Base-by-base conservation (phyloP, 768 basidiomycete genomes). In the Rhizopogon vinicolor region DNA sequence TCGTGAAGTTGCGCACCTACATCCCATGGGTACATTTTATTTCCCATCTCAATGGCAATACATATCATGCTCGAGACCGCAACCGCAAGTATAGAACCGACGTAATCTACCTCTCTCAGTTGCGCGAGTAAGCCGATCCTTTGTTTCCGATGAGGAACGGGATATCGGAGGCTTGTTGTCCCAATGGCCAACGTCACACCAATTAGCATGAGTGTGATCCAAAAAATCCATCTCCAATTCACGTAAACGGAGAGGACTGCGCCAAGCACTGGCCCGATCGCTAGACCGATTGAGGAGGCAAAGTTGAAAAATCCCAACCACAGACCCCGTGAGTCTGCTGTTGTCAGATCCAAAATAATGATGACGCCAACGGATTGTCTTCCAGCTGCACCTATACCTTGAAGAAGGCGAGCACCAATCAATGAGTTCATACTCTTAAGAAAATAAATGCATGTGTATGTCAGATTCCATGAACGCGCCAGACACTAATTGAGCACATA, bases 191-290 rank as follows among this genome's bases (percentile, higher is more conserved):
- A 31, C 7, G 68, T 73, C 2, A 71, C 14, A 22, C 55, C 63
- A 22, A 73, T 72, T 54, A 73, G 67, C 7, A 72, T 61, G 40
- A 72, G 46, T 0, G 72, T 72, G 53, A 76, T 76, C 65, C 75
- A 78, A 63, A 78, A 78, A 44, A 74, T 61, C 78, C 78, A 79
- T 58, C 78, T 63, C 78, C 78, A 79, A 7, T 68, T 45, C 7
- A 72, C 59, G 41, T 77, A 68, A 58, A 76, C 73, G 4, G 77
- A 72, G 49, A 80, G 68, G 39, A 75, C 62, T 19, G 79, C 79
- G 7, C 78, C 79, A 5, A 80, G 57, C 12, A 80, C 68, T 2
- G 78, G 79, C 1, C 79, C 78, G 40, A 77, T 63, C 39, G 79
- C 73, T 7, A 73, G 65, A n/a, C 78, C 76, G n/a, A 74, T 52